Conservation (phyloP, 2,329 filamentous ascomycete genomes). For the Penicillium brasilianum region DNA sequence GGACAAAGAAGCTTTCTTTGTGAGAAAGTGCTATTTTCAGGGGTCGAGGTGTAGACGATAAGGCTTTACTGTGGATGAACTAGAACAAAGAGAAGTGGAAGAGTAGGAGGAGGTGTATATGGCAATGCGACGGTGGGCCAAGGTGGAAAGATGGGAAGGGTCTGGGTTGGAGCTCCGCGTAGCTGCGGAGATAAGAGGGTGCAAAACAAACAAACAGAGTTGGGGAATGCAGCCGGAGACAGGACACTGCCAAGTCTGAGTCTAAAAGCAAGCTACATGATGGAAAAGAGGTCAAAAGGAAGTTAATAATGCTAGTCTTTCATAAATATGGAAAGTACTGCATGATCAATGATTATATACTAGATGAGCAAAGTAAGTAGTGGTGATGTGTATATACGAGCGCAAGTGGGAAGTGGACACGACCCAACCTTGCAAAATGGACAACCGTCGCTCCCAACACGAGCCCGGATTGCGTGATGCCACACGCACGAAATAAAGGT, state of each 20-base stretch:
- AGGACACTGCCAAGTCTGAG: conserved; percentile 14
- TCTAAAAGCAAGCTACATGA: neutral
- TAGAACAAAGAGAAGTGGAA: neutral
- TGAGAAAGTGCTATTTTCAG: neutral
- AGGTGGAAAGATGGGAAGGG: neutral
- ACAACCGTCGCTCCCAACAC: conserved; percentile 10
- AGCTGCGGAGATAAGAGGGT: conserved; percentile 16
- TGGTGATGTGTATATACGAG: conserved; percentile 11
- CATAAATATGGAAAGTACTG: neutral
- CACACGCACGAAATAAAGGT: conserved; percentile 13
- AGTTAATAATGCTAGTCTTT: neutral
- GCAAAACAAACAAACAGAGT: conserved; percentile 33
- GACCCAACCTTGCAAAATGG: conserved; percentile 11
- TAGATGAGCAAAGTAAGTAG: neutral
- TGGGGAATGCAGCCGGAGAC: neutral
- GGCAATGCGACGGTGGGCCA: neutral
- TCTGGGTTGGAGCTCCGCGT: conserved; percentile 25
- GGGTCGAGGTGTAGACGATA: neutral
- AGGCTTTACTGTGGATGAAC: neutral
- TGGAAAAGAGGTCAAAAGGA: neutral
- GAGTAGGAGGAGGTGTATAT: neutral
- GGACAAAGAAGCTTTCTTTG: conserved; percentile 2
- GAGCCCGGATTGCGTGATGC: conserved; percentile 19
- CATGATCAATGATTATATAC: conserved; percentile 7
- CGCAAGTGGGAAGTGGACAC: neutral